Evolutionary conservation across 768 basidiomycete species (phyloP).

Genomic region (Collybia sordida): DNA sequence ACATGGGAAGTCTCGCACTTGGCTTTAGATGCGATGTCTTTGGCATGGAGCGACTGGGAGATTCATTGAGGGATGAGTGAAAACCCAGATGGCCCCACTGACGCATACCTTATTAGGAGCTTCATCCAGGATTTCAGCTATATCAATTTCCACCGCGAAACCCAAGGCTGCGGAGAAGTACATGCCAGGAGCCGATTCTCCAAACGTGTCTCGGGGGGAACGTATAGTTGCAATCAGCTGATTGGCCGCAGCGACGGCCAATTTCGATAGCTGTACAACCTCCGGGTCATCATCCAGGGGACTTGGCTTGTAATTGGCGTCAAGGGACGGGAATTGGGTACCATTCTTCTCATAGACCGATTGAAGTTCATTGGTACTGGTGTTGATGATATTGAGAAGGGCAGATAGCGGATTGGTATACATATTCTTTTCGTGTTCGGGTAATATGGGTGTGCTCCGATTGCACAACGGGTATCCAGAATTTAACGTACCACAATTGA

Average conservation of each 20-base stretch:
- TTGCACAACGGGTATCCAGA: no score
- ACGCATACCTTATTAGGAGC: constrained; percentile 20
- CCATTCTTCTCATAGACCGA: constrained; percentile 19
- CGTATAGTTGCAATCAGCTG: constrained; percentile 23
- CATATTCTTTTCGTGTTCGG: no score
- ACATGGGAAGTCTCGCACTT: constrained; percentile 27
- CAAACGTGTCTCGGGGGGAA: constrained; percentile 14
- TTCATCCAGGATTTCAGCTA: constrained; percentile 32
- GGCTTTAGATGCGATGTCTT: constrained; percentile 31
- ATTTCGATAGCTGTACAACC: constrained; percentile 9
- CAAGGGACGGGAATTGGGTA: constrained; percentile 20
- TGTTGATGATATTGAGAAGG: no score
- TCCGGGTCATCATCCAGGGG: constrained; percentile 14
- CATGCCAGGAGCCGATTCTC: constrained; percentile 9
- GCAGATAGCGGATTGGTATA: no score
- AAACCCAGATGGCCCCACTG: constrained; percentile 8
- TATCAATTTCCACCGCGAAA: constrained; percentile 26
- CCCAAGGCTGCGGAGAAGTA: constrained; percentile 18
- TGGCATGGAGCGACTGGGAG: constrained; percentile 31
- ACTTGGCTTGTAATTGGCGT: constrained; percentile 22
- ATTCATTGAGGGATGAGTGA: not conserved
- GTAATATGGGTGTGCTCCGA: no score
- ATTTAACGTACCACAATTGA: no score
- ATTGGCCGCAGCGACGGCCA: constrained; percentile 23
- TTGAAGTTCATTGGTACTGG: not conserved